Base-by-base conservation (phyloP, 139 green algal genomes). In the Pseudopediastrum boryanum region DNA sequence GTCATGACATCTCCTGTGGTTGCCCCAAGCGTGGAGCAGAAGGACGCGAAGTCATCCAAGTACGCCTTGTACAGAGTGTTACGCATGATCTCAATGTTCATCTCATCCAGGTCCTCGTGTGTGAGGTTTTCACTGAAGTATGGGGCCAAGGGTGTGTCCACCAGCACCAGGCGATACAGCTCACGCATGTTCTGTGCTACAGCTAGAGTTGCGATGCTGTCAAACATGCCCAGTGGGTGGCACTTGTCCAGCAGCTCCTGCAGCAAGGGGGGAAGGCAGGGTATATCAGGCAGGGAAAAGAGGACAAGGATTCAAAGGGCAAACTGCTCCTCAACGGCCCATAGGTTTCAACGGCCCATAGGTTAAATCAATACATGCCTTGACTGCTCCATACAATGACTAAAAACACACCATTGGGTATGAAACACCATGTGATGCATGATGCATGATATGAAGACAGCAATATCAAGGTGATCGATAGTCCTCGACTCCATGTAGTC, bases 51-150 rank as follows among this genome's bases (percentile, higher is more conserved):
- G 86, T 99, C 96, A 62, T 99, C 92, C 63, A 99, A 88, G 88
- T 99, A 99, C 0, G 95, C 94, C 85, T 98, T 98, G 93, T 98
- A 99, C 72, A 99, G 85, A 39, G 91, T 98, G 89, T 98, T 99
- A 67, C 93, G 82, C 90, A 99, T 95, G 79, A 98, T 95, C 87
- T 99, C 96, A 39, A 99, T 95, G 86, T 99, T 99, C 94, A 99
- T 98, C 80, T 99, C 96, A 73, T 99, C 96, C 83, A 99, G 87
- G 71, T 99, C 95, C 84, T 98, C 93, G 38, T 88, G 87, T 2
- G 89, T 92, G 21, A 95, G 85, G 79, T 92, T 91, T 67, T 93
- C 90, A 39, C 84, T 91, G 78, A 99, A 99, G 89, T 99, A 99
- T 13, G 95, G 94, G 6, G 95, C 95, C 62, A 99, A 86, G 2